These are phyloP conservation scores for Fusarium euwallaceae DNA, from an alignment of 2,329 filamentous ascomycete genomes.

Conservation along the genomic window DNA sequence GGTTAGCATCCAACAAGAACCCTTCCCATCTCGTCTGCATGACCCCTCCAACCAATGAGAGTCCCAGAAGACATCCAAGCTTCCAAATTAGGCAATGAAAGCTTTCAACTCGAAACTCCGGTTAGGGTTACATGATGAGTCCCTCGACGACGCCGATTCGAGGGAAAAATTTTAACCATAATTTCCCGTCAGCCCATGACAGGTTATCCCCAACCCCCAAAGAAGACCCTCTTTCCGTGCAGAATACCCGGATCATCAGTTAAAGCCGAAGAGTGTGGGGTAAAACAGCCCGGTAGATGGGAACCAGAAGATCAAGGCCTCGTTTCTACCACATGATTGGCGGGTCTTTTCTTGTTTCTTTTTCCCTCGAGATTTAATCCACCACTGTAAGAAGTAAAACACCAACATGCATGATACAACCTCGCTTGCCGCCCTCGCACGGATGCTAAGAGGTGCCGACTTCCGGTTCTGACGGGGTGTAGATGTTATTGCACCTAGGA, in stretches of 20 bases:
- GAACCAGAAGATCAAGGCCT: neutral
- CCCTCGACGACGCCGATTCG: constrained; percentile 22
- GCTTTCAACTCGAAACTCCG: constrained; percentile 31
- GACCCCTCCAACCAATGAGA: constrained; percentile 24
- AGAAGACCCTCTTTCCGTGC: neutral
- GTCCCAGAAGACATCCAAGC: neutral
- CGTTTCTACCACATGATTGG: constrained; percentile 21
- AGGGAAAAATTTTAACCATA: constrained; percentile 22
- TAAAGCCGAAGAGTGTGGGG: constrained; percentile 26
- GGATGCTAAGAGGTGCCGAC: constrained; percentile 1
- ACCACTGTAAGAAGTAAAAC: constrained; percentile 14
- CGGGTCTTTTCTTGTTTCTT: constrained; percentile 14
- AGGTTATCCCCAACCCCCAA: neutral
- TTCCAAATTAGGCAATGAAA: constrained; percentile 25
- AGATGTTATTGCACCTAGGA: constrained; percentile 20
- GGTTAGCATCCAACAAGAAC: neutral
- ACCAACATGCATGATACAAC: neutral
- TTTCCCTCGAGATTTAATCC: constrained; percentile 7
- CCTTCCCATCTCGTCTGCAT: neutral
- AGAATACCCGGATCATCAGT: constrained; percentile 8
- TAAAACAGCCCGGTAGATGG: constrained; percentile 18
- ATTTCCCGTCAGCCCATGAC: constrained; percentile 29
- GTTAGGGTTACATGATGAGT: constrained; percentile 32
- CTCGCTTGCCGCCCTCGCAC: constrained; percentile 9
- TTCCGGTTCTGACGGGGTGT: neutral